Evolutionary conservation across 306 rosid species (phyloP), one percentile per base, ranked within the genome.

Genomic region (Macrotyloma uniflorum): DNA sequence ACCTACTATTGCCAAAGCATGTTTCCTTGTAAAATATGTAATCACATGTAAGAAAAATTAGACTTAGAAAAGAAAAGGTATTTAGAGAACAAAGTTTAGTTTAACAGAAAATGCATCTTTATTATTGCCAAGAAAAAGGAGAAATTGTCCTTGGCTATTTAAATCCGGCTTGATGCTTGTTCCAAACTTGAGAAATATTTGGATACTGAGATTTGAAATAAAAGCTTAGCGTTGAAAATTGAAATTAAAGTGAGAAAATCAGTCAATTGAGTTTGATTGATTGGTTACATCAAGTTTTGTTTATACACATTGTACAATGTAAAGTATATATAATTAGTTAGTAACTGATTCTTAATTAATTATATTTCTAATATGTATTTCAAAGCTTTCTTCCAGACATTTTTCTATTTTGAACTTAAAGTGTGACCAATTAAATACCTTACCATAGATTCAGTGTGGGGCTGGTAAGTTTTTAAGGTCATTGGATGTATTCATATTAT

Each of bases 11-110:
- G 63, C 63, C 54, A 74, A 67, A 57, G 74, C 32, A 79, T 61
- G 70, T 83, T 80, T 74, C 81, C 50, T 72, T 89, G 91, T 87
- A 89, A 71, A 84, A 84, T 84, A 70, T 90, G 88, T 79, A 82
- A 30, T 38, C 43, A 38, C 8, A 38, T 75, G 55, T 81, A 70
- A 78, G 74, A 55, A 61, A 28, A 78, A 47, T 63, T 64, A 69
- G 82, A 79, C 62, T 70, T 70, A 26, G 80, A 32, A 65, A 73
- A 63, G 64, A 55, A 74, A 40, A 68, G 71, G 71, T 18, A 33
- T 79, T 65, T 74, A 79, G 79, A 61, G 77, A 70, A 67, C 82
- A 86, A 53, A 50, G 65, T 67, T 77, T 77, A 74, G 65, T 59
- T 45, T 72, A 74, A 79, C 73, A 73, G 82, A 68, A 67, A 73